Percentiles rank a stretch among this genome's conserved stretches.
These are phyloP conservation scores for Ganoderma meredithae DNA, from an alignment of 1,284 basidiomycete genomes.

Conservation along the genomic window DNA sequence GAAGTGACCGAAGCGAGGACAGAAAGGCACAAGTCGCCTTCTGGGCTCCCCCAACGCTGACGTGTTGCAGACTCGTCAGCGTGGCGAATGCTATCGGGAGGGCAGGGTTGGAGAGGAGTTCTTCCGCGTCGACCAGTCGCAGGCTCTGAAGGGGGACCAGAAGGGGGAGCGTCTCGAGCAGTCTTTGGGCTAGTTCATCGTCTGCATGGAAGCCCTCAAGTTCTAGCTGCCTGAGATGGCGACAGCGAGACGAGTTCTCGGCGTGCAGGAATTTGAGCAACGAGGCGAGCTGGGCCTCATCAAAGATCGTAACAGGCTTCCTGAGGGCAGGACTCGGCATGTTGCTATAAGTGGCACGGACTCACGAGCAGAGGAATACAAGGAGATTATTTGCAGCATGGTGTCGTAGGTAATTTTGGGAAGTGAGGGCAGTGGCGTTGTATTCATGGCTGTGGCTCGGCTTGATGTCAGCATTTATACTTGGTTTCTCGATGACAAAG, in stretches of 20 bases:
- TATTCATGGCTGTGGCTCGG: too few relatives aligned
- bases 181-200: neutral
- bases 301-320: neutral
- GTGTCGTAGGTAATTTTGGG: neutral
- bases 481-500: too few relatives aligned
- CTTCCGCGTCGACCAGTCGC: neutral
- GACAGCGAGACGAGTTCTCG: neutral
- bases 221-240: neutral
- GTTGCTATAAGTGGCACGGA: neutral
- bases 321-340: neutral
- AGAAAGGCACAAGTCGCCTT: neutral
- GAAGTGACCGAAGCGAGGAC: neutral
- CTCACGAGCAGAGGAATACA: neutral
- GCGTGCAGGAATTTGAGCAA: slow-evolving; percentile 4
- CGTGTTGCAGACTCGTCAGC: neutral
- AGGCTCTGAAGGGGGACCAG: neutral
- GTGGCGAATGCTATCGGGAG: neutral
- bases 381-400: neutral
- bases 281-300: neutral
- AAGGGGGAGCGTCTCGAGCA: neutral
- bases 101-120: neutral
- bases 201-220: neutral
- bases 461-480: too few relatives aligned
- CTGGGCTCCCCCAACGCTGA: neutral
- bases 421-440: too few relatives aligned